A percentile compares a stretch with the other conserved stretches of the same genome.
Evolutionary conservation across 352 stramenopile species (phyloP).

Genomic region (Phytophthora hybrid): DNA sequence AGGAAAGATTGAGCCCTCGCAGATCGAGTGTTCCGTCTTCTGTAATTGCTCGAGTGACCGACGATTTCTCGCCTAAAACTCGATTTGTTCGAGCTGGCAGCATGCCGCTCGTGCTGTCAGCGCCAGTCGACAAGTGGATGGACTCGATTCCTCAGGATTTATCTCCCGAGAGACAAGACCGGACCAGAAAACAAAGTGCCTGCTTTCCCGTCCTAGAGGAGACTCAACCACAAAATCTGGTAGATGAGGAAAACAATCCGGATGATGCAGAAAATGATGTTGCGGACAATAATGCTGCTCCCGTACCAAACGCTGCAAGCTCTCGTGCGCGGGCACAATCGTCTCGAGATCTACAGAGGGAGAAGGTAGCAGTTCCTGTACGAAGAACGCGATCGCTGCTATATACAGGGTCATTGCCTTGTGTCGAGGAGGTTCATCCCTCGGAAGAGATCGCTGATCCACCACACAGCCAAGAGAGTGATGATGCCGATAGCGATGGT

Average conservation of each 20-base stretch:
- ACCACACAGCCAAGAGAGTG: constrained; percentile 10
- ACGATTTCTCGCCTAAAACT: neutral
- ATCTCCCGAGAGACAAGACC: constrained; percentile 23
- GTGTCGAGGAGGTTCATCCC: constrained; percentile 39
- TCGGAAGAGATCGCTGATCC: constrained; percentile 1
- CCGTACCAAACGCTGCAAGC: neutral
- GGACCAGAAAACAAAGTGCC: constrained; percentile 6
- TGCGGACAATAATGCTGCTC: neutral
- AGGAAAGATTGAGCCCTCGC: constrained; percentile 21
- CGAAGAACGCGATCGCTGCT: constrained; percentile 38
- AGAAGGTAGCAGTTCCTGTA: constrained; percentile 26
- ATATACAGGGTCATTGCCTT: constrained; percentile 41
- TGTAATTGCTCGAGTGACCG: neutral
- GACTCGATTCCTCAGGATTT: constrained; percentile 27
- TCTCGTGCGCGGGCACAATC: constrained; percentile 35
- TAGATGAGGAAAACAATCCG: constrained; percentile 30
- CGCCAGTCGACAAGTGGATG: constrained; percentile 19
- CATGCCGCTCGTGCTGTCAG: constrained; percentile 28
- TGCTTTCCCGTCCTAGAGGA: constrained; percentile 28
- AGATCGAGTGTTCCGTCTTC: constrained; percentile 38
- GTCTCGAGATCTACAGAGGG: constrained; percentile 19
- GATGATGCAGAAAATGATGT: constrained; percentile 15
- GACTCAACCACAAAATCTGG: constrained; percentile 1
- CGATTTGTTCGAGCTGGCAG: constrained; percentile 31
- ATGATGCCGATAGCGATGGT: constrained; percentile 21